Evolutionary conservation across 305 asterid genomes (phyloP), one percentile per base, ranked within the genome.

Genomic region (Fraxinus albicans): DNA sequence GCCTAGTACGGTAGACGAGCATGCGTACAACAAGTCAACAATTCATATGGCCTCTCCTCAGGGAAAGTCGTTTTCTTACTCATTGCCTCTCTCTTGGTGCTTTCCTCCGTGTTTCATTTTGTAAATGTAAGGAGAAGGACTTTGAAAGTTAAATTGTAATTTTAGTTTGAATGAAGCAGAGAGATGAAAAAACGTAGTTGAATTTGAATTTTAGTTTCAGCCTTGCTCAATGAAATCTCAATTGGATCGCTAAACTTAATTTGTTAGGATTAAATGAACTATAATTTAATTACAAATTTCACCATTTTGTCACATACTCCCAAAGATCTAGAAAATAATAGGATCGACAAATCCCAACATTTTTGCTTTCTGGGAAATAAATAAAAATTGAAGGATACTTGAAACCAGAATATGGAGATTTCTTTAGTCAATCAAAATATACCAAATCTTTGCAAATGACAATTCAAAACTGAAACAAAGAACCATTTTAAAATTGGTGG

Each of bases 121-220:
- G 35, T 27, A 67, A 67, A 27, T 67, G 36, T 96, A 79, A 92
- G 91, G 86, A 85, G 93, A 84, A 91, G 93, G 88, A 88, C 86
- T 69, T 92, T 85, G 1, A 96, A 93, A 89, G 82, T 92, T 81
- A 91, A 94, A 88, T 12, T 93, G 81, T 95, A 87, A 88, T 55
- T 40, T 27, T 67, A 25, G 72, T 8, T 8, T 13, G 6, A 60
- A 60, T 21, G 7, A 50, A 50, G 21, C 6, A 4, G 2, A 50
- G 4, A 50, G 21, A 4, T 50, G 72, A 60, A 19, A 63, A 23
- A 63, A 8, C 72, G 33, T 7, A 9, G 25, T 63, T 63, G 72
- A 25, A 63, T 8, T 19, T 60, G 69, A 44, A 44, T 44, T 44
- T 44, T 0, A 9, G 53, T 10, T 2, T 10, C 53, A 42, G 53